These are phyloP conservation scores for Cladosporium sp. DNA, from an alignment of 2,329 filamentous ascomycete genomes.

Conservation along the genomic window DNA sequence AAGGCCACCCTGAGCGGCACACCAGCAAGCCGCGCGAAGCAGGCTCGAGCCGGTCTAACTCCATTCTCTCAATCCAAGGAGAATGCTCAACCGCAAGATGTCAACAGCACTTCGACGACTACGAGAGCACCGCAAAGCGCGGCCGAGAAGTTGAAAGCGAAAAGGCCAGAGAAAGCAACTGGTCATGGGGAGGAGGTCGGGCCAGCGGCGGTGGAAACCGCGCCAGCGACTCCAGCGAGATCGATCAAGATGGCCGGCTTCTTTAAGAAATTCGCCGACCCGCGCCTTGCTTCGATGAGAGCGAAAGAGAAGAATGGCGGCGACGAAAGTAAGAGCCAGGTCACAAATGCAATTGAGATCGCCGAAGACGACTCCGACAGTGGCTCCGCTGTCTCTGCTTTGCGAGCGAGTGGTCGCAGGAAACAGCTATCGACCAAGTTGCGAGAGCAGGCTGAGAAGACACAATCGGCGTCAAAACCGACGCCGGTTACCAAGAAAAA, in stretches of 20 bases:
- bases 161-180: constrained; percentile 2
- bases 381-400: not conserved
- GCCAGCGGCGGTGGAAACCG: constrained; percentile 18
- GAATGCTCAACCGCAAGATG: constrained; percentile 19
- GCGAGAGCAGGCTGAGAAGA: constrained; percentile 4
- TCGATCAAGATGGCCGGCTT: constrained; percentile 16
- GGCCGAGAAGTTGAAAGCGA: constrained; percentile 11
- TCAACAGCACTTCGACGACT: not conserved
- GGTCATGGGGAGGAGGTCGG: constrained; percentile 15
- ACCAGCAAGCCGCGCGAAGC: constrained; percentile 16
- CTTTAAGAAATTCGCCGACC: constrained; percentile 20
- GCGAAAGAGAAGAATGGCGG: not conserved
- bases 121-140: constrained; percentile 19
- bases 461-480: not conserved
- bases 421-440: constrained; percentile 6
- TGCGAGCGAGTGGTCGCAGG: constrained; percentile 6
- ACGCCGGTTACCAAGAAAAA: constrained; percentile 17
- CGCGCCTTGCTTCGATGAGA: constrained; percentile 11
- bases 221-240: constrained; percentile 15
- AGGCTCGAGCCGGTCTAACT: constrained; percentile 6
- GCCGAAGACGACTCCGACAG: constrained; percentile 5
- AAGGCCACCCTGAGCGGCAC: constrained; percentile 3
- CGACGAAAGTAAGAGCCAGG: not conserved
- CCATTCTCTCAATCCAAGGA: constrained; percentile 10
- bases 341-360: not conserved